phyloP scores from a whole-genome alignment of 2,329 filamentous ascomycete species.

The Leptographium radiaticola region DNA sequence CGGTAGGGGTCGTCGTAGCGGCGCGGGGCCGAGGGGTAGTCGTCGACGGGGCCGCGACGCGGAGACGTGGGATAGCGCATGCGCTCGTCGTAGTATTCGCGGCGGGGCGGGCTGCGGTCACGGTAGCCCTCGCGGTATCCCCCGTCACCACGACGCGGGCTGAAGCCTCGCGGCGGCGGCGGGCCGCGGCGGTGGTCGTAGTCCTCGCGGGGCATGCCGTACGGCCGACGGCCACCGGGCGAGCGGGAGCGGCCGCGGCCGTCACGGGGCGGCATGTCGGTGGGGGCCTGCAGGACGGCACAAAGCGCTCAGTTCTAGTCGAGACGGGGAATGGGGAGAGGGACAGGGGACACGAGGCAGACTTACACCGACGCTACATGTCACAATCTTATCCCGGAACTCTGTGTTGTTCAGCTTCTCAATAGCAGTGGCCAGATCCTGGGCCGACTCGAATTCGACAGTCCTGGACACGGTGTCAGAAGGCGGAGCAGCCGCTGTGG shows the following conservation, averaged over 20 bases:
- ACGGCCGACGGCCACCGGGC: constrained; percentile 50
- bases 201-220: constrained; percentile 55
- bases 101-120: constrained; percentile 63
- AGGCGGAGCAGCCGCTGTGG: background rate
- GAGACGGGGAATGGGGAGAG: constrained; percentile 7
- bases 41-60: constrained; percentile 60
- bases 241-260: constrained; percentile 71
- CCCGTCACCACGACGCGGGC: constrained; percentile 33
- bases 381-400: constrained; percentile 82
- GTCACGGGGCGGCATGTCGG: constrained; percentile 58
- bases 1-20: constrained; percentile 70
- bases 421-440: constrained; percentile 78
- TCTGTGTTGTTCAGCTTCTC: constrained; percentile 89
- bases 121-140: constrained; percentile 61
- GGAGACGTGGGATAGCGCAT: constrained; percentile 71
- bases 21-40: constrained; percentile 57
- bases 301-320: no score
- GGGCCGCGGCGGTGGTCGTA: constrained; percentile 71
- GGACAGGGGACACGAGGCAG: constrained; percentile 2
- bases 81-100: constrained; percentile 80
- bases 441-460: constrained; percentile 91
- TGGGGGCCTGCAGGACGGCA: constrained; percentile 51
- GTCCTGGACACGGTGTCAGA: constrained; percentile 44
- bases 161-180: constrained; percentile 56
- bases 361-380: constrained; percentile 77